Evolutionary conservation across 768 basidiomycete species (phyloP).

Genomic region (Aureoboletus auriporus): DNA sequence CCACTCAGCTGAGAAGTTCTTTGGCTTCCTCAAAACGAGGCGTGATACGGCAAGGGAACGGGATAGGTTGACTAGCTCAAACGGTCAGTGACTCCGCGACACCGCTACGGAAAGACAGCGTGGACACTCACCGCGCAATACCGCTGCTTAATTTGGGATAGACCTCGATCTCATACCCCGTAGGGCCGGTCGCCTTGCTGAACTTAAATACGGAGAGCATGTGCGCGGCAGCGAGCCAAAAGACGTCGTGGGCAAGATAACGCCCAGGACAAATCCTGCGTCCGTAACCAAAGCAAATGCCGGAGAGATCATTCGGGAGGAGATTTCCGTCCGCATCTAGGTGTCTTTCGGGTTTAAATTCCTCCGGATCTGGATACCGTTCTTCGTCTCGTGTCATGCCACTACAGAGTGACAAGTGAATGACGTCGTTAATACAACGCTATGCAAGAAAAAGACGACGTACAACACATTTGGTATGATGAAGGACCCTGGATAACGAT

Average conservation of each 20-base stretch:
- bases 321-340: slow-evolving; percentile 19
- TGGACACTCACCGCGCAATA: slow-evolving; percentile 13
- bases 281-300: slow-evolving; percentile 34
- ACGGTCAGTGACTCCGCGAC: neutral
- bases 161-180: slow-evolving; percentile 21
- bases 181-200: slow-evolving; percentile 18
- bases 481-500: slow-evolving; percentile 14
- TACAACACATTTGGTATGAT: slow-evolving; percentile 22
- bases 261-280: slow-evolving; percentile 23
- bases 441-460: neutral
- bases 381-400: slow-evolving; percentile 23
- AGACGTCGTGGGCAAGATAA: slow-evolving; percentile 11
- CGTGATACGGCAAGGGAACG: slow-evolving; percentile 18
- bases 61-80: slow-evolving; percentile 9
- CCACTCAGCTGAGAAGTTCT: neutral
- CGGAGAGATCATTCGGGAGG: slow-evolving; percentile 17
- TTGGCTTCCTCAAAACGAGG: slow-evolving; percentile 11
- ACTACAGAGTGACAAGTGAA: slow-evolving; percentile 5
- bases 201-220: slow-evolving; percentile 20
- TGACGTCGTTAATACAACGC: no score
- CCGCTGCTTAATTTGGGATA: slow-evolving; percentile 16
- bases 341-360: slow-evolving; percentile 34
- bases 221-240: slow-evolving; percentile 18
- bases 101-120: neutral
- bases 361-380: slow-evolving; percentile 23